phyloP scores from a whole-genome alignment of 352 stramenopile genomes.

The Globisporangium echinulatum region DNA sequence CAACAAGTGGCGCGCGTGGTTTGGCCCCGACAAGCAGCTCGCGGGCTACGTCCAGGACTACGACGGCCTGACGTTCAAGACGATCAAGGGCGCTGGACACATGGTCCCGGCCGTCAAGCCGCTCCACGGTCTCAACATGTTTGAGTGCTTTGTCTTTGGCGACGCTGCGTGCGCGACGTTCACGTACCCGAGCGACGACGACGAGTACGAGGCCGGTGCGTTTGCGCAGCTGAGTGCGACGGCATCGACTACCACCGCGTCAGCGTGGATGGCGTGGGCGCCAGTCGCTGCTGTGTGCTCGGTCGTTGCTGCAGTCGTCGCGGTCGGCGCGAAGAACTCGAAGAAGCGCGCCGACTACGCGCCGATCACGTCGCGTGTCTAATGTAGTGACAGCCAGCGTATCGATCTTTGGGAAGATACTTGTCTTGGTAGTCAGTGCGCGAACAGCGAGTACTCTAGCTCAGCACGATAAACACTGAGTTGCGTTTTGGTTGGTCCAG shows the following conservation, averaged over 20 bases:
- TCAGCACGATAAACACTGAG: too few relatives aligned
- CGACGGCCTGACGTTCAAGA: constrained; percentile 85
- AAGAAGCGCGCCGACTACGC: constrained; percentile 37
- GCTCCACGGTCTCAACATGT: constrained; percentile 69
- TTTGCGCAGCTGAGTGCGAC: constrained; percentile 6
- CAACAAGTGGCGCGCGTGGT: constrained; percentile 66
- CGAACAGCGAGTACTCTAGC: too few relatives aligned
- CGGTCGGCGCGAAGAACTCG: constrained; percentile 33
- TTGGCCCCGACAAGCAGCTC: constrained; percentile 74
- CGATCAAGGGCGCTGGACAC: constrained; percentile 89
- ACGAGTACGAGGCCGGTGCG: constrained; percentile 47
- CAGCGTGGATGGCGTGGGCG: constrained; percentile 13
- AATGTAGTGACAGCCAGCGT: constrained; percentile 1
- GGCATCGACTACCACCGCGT: neutral
- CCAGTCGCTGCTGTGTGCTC: constrained; percentile 19
- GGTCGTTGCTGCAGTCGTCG: constrained; percentile 24
- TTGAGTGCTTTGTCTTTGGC: constrained; percentile 79
- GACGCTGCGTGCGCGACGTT: constrained; percentile 47
- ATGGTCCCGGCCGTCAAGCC: constrained; percentile 81
- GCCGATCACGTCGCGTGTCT: constrained; percentile 30
- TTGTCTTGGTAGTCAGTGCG: too few relatives aligned
- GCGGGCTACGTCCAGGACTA: constrained; percentile 86
- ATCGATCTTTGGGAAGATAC: too few relatives aligned
- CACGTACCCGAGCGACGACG: constrained; percentile 55
- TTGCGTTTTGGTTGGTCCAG: too few relatives aligned